Evolutionary conservation across 2,329 filamentous ascomycete genomes (phyloP), one percentile per base, ranked within the genome.

Genomic region (Furcasterigmium sp.): DNA sequence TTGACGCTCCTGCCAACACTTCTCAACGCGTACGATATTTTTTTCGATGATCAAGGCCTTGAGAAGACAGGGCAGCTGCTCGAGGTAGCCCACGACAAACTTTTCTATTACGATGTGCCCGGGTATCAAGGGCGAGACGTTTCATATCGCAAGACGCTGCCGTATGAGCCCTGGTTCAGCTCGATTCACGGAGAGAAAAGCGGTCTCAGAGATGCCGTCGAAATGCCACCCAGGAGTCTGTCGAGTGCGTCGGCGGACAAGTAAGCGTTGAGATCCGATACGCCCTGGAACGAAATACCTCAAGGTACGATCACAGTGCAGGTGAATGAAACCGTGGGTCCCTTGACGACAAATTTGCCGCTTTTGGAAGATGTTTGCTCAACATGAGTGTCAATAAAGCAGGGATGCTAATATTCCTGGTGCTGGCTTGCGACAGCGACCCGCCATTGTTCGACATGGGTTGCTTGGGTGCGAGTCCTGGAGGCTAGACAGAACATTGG

Each of bases 81-180:
- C 14, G 51, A 53, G 43, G 45, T 46, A 5, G 47, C 48, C 8
- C 46, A 49, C 39, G 43, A 49, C 21, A 45, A 41, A 15, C 47
- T 32, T 13, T 32, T 32, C 10, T 30, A 30, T 14, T 40, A 40
- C 38, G 38, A 40, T 8, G 39, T 48, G 9, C 46, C 51, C 11
- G 51, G 46, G 41, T 46, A 45, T 36, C 50, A 51, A 45, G 47
- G 45, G 32, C 45, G 44, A 5, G 44, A 32, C n/a, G 45, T 51
- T 15, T 43, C 44, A 15, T 40, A 46, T 19, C 43, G 51, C 23
- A 51, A 46, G 32, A 37, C 41, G 35, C 38, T 45, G 44, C 44
- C 52, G 7, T 55, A 51, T 30, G 53, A 55, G 48, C 48, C 50
- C 2, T 55, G 50, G 51, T 55, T 53, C 30, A 32, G 37, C 32